Evolutionary conservation across 192 early-diverging fungal genomes (phyloP).

Genomic region (Diversispora epigaea): DNA sequence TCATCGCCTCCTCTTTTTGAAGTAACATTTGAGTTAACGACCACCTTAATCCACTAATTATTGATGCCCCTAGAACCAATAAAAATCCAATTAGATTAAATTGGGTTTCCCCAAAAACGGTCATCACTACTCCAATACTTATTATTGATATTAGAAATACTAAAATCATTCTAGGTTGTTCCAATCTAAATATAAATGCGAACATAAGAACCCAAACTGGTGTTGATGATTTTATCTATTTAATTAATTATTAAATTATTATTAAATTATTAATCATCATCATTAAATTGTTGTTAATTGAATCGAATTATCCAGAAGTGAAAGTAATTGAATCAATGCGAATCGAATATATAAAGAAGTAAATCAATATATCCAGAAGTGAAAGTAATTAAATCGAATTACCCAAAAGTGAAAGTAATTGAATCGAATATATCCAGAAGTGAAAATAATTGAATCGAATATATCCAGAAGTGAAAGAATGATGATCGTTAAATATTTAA

Average conservation of each 20-base stretch:
- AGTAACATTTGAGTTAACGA: constrained; percentile 77
- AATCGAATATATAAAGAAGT: too few relatives aligned
- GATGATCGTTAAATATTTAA: constrained; percentile 1
- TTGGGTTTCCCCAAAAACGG: constrained; percentile 68
- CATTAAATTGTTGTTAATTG: too few relatives aligned
- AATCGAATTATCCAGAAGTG: too few relatives aligned
- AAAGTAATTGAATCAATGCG: neutral
- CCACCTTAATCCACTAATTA: constrained; percentile 82
- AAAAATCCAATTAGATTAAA: constrained; percentile 58
- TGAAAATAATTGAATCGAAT: too few relatives aligned
- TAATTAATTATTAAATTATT: too few relatives aligned
- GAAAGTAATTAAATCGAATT: too few relatives aligned
- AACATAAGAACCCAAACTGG: constrained; percentile 74
- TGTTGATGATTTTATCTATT: constrained; percentile 61
- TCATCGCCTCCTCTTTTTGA: constrained; percentile 65
- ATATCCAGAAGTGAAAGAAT: neutral
- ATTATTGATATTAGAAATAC: constrained; percentile 72
- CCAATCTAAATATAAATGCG: constrained; percentile 78
- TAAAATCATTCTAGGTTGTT: constrained; percentile 60
- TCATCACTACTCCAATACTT: constrained; percentile 72
- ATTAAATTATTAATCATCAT: too few relatives aligned
- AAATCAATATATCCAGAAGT: too few relatives aligned
- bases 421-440: too few relatives aligned
- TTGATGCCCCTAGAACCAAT: constrained; percentile 62
- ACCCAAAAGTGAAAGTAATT: too few relatives aligned